Evolutionary conservation across 2,329 filamentous ascomycete species (phyloP), one percentile per base, ranked within the genome.

Genomic region (Zelopaecilomyces penicillatus): DNA sequence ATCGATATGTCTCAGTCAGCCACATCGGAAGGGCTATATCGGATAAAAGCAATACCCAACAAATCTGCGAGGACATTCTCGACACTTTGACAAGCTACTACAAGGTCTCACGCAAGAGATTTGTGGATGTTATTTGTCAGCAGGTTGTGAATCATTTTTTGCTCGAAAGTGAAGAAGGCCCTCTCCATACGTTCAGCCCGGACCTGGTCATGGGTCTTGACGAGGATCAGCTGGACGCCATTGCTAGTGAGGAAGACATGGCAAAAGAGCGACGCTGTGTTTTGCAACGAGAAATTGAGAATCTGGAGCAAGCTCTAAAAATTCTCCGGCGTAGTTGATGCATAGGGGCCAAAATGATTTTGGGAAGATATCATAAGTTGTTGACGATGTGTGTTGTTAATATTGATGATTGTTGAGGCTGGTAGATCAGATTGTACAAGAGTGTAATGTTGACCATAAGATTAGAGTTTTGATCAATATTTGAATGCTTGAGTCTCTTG

Each of bases 71-170:
- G 31, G 70, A 80, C 7, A 72, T 85, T 4, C 76, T 83, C 44
- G 74, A 85, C 47, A 73, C 76, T 1, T 65, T 86, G 0, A 58
- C 67, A 29, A 68, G 73, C 2, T 86, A 82, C 58, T 85, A 86
- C 63, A 70, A 76, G 28, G 73, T 83, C 1, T 69, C 79, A 0
- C 67, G 66, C 9, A 75, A 76, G 53, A 72, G 80, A 0, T 83
- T 87, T 46, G 70, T 83, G 2, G 82, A 87, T 51, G 73, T 67
- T 3, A 59, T 87, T 2, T 79, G 69, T 53, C 71, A 73, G 48
- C 81, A 85, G 50, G 76, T 71, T 0, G 64, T 76, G 2, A 71
- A 75, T 37, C 62, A 79, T 53, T 68, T 68, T 47, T 65, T 86
- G 0, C 59, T 84, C 0, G 62, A 61, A 1, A 70, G 73, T 0